These are phyloP conservation scores for Prunella vulgaris DNA, from an alignment of 257 asterid species.

Conservation along the genomic window DNA sequence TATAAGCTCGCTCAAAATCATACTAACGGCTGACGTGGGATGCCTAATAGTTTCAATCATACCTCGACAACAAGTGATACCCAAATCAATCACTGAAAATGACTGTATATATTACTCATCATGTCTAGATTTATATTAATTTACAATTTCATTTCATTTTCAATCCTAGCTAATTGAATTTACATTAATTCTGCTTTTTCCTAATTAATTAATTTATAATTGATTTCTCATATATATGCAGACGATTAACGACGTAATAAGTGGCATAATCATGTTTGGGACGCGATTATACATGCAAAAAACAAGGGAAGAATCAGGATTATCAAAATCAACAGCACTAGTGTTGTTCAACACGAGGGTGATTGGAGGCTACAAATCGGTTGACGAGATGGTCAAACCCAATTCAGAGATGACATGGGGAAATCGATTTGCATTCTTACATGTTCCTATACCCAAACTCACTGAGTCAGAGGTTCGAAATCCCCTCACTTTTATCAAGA, in stretches of 20 bases:
- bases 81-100: too few species aligned
- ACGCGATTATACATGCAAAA: slow-evolving; percentile 61
- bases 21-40: too few species aligned
- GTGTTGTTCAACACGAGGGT: slow-evolving; percentile 63
- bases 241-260: slow-evolving; percentile 66
- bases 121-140: too few species aligned
- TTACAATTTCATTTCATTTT: too few species aligned
- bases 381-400: slow-evolving; percentile 58
- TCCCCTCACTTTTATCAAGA: slow-evolving; percentile 42
- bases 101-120: too few species aligned
- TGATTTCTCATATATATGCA: not conserved
- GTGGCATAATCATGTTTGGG: slow-evolving; percentile 48
- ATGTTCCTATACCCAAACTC: slow-evolving; percentile 42
- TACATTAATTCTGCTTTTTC: not conserved
- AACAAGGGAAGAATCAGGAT: slow-evolving; percentile 14
- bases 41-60: too few species aligned
- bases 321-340: slow-evolving; percentile 38
- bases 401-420: slow-evolving; percentile 61
- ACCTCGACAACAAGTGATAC: too few species aligned
- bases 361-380: slow-evolving; percentile 54
- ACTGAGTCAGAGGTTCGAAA: not conserved
- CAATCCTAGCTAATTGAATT: too few species aligned
- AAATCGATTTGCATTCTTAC: slow-evolving; percentile 59
- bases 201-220: not conserved
- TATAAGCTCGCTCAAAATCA: too few species aligned